phyloP scores from a whole-genome alignment of 2,329 filamentous ascomycete genomes.

The Beauveria scarabaeidicola region DNA sequence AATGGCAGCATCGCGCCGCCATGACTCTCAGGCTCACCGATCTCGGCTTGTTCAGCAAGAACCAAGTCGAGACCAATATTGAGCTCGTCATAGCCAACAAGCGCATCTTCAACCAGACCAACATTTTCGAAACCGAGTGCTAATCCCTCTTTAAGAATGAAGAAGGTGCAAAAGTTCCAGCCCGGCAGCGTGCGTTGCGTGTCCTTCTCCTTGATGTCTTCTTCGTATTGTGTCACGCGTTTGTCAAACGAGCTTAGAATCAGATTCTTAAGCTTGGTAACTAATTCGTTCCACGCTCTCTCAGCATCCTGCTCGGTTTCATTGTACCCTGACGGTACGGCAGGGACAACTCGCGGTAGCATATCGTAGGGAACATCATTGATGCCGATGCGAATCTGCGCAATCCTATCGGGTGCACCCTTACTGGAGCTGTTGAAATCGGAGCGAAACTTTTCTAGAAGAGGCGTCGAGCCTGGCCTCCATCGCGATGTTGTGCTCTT shows the following conservation, averaged over 20 bases:
- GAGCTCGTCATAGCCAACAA: constrained; percentile 92
- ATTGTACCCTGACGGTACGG: constrained; percentile 53
- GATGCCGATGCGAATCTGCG: constrained; percentile 73
- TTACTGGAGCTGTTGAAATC: constrained; percentile 79
- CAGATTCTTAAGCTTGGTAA: constrained; percentile 76
- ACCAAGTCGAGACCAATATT: constrained; percentile 78
- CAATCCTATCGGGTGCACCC: constrained; percentile 63
- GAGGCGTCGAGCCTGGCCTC: constrained; percentile 69
- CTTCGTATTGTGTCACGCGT: constrained; percentile 88
- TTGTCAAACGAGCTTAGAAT: constrained; percentile 87
- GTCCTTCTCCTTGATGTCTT: constrained; percentile 93
- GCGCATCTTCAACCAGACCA: constrained; percentile 86
- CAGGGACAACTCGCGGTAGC: constrained; percentile 53
- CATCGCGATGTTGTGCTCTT: constrained; percentile 64
- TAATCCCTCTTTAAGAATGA: constrained; percentile 91
- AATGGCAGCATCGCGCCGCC: constrained; percentile 63
- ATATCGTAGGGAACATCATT: constrained; percentile 60
- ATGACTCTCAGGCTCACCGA: constrained; percentile 53
- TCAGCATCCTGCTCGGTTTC: constrained; percentile 73
- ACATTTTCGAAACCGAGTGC: constrained; percentile 94
- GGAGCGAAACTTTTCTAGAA: constrained; percentile 80
- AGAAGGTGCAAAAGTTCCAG: constrained; percentile 99
- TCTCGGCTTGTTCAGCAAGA: constrained; percentile 61
- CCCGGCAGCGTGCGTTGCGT: constrained; percentile 78
- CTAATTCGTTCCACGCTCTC: constrained; percentile 73